A percentile compares a stretch with the other conserved stretches of the same genome.
Conservation (phyloP, 441 rosid species). For the Gossypium lobatum region DNA sequence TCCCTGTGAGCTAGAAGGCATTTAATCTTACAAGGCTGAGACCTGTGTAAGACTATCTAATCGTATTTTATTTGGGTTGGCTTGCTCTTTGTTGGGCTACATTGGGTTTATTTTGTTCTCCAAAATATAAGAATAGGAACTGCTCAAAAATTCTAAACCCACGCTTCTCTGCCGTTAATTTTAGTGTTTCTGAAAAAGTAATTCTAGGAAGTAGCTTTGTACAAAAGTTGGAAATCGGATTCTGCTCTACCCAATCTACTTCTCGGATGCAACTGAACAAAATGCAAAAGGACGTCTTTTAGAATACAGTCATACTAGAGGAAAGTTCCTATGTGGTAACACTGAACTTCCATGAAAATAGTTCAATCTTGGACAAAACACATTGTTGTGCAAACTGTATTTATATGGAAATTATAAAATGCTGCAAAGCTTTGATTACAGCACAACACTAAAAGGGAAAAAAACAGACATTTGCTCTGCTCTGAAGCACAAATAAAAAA, state of each 20-base stretch:
- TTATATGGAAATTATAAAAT: conserved; percentile 19
- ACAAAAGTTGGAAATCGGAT: too few species aligned
- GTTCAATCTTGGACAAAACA: not conserved
- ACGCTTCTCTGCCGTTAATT: too few species aligned
- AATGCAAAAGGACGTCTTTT: not conserved
- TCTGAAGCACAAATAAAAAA: conserved; percentile 20
- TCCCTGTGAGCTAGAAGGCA: too few species aligned
- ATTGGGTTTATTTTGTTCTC: too few species aligned
- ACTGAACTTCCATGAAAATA: not conserved
- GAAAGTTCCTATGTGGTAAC: not conserved
- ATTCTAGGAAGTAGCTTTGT: too few species aligned
- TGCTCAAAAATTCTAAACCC: too few species aligned
- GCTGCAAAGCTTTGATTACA: conserved; percentile 38
- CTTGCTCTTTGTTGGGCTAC: too few species aligned
- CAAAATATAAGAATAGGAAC: too few species aligned
- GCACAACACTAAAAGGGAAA: conserved; percentile 16
- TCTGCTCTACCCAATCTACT: not conserved
- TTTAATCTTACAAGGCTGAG: too few species aligned
- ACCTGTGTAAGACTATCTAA: too few species aligned
- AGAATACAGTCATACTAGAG: not conserved
- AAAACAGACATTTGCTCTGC: conserved; percentile 5
- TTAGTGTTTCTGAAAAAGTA: too few species aligned
- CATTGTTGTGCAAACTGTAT: conserved; percentile 24
- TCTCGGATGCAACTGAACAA: not conserved
- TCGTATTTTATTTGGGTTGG: too few species aligned